Conservation (phyloP, 2,329 filamentous ascomycete genomes). For the Tolypocladium tundrense region DNA sequence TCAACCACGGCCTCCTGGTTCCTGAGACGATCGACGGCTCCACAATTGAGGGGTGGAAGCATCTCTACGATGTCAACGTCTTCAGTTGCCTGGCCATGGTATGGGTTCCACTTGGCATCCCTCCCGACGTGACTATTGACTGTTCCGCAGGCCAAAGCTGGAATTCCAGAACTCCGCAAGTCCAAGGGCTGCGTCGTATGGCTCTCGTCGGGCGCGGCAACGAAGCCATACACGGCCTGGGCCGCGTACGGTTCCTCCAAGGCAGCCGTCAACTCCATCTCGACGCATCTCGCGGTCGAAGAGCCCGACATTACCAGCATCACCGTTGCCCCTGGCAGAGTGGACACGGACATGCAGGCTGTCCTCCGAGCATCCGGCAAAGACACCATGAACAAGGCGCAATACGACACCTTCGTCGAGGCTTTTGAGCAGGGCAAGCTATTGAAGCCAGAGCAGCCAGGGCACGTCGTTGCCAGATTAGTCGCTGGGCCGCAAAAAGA, state of each 20-base stretch:
- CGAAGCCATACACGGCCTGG: constrained; percentile 59
- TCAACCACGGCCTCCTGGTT: constrained; percentile 81
- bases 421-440: constrained; percentile 62
- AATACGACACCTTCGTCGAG: constrained; percentile 58
- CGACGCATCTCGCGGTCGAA: constrained; percentile 61
- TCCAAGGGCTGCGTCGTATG: constrained; percentile 64
- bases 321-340: constrained; percentile 66
- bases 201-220: constrained; percentile 69
- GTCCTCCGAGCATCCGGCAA: constrained; percentile 56
- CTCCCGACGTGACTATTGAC: constrained; percentile 1
- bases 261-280: constrained; percentile 73
- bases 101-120: constrained; percentile 17
- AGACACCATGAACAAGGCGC: constrained; percentile 37
- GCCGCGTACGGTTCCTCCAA: constrained; percentile 75
- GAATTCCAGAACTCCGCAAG: constrained; percentile 57
- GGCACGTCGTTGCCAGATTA: constrained; percentile 74
- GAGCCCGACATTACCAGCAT: constrained; percentile 67
- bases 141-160: constrained; percentile 51
- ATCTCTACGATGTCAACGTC: constrained; percentile 72
- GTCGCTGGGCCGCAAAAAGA: constrained; percentile 53
- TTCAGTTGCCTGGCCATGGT: constrained; percentile 76
- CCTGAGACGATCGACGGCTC: constrained; percentile 63
- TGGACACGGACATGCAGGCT: constrained; percentile 87
- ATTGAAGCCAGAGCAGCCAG: constrained; percentile 74
- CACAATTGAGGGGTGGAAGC: constrained; percentile 64